Conservation (phyloP, 352 stramenopile species). For the Phytophthora hybrid region DNA sequence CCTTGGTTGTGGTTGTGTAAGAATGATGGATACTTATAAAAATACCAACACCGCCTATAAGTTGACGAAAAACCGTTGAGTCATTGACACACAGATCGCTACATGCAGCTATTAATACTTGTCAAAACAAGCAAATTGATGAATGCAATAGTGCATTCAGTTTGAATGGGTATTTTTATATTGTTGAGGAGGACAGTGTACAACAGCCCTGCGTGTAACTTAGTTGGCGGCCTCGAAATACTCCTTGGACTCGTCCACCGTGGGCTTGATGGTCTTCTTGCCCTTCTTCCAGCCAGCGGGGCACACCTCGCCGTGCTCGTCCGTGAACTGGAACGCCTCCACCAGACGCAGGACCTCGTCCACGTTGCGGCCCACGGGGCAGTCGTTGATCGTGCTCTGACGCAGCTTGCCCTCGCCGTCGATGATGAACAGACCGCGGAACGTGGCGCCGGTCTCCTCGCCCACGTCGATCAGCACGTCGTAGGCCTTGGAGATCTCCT, state of each 20-base stretch:
- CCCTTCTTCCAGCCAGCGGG: slow-evolving; percentile 92
- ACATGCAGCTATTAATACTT: too few species aligned
- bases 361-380: slow-evolving; percentile 87
- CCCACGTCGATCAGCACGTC: slow-evolving; percentile 80
- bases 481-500: slow-evolving; percentile 80
- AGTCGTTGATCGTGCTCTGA: slow-evolving; percentile 81
- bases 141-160: too few species aligned
- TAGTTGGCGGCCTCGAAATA: slow-evolving; percentile 67
- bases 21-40: slow-evolving; percentile 8
- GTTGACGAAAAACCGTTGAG: slow-evolving; percentile 16
- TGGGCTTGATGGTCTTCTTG: slow-evolving; percentile 87
- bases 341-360: slow-evolving; percentile 92
- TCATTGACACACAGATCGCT: slow-evolving; percentile 1
- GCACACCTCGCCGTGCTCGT: slow-evolving; percentile 53
- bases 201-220: background rate
- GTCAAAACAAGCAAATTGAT: too few species aligned
- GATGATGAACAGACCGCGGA: slow-evolving; percentile 93
- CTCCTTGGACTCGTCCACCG: slow-evolving; percentile 72
- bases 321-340: slow-evolving; percentile 51
- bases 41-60: slow-evolving; percentile 13
- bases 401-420: slow-evolving; percentile 69
- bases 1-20: background rate
- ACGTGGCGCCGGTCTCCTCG: slow-evolving; percentile 69
- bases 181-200: too few species aligned
- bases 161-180: too few species aligned